A percentile compares a stretch with the other conserved stretches of the same genome.
Conservation (phyloP, 2,329 filamentous ascomycete species). For the Cercospora canescens region DNA sequence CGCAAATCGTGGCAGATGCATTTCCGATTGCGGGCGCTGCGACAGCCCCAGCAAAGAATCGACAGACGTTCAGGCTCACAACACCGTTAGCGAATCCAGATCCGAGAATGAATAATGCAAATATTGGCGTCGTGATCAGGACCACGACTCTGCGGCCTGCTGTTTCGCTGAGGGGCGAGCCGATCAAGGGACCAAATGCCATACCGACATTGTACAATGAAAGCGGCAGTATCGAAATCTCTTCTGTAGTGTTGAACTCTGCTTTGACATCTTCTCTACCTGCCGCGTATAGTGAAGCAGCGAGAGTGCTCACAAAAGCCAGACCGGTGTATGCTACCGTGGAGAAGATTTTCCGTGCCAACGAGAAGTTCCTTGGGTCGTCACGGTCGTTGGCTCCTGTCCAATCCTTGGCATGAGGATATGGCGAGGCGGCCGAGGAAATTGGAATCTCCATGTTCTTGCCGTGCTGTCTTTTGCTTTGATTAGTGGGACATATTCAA, state of each 20-base stretch:
- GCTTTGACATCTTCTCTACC: slow-evolving; percentile 26
- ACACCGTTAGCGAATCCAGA: slow-evolving; percentile 32
- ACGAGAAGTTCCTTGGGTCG: slow-evolving; percentile 35
- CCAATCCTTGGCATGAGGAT: slow-evolving; percentile 31
- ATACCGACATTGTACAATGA: slow-evolving; percentile 41
- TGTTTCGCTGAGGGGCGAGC: slow-evolving; percentile 40
- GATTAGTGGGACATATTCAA: not conserved
- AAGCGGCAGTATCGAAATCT: slow-evolving; percentile 37
- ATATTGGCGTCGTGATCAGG: slow-evolving; percentile 37
- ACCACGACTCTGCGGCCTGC: slow-evolving; percentile 40
- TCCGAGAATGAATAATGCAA: slow-evolving; percentile 39
- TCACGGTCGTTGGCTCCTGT: slow-evolving; percentile 29
- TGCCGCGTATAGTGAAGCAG: slow-evolving; percentile 34
- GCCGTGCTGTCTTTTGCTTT: not conserved
- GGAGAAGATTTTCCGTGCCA: slow-evolving; percentile 23
- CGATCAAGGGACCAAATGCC: slow-evolving; percentile 39
- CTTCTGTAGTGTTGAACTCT: slow-evolving; percentile 31
- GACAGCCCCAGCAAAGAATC: slow-evolving; percentile 53
- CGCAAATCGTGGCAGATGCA: slow-evolving; percentile 34
- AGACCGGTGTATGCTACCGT: slow-evolving; percentile 31
- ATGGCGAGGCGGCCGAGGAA: not conserved
- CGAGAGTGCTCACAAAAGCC: slow-evolving; percentile 35
- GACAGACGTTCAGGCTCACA: slow-evolving; percentile 28
- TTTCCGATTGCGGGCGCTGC: slow-evolving; percentile 36
- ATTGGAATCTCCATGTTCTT: not conserved